These are phyloP conservation scores for Sistotremastrum niveocremeum DNA, from an alignment of 768 basidiomycete species.

Conservation along the genomic window DNA sequence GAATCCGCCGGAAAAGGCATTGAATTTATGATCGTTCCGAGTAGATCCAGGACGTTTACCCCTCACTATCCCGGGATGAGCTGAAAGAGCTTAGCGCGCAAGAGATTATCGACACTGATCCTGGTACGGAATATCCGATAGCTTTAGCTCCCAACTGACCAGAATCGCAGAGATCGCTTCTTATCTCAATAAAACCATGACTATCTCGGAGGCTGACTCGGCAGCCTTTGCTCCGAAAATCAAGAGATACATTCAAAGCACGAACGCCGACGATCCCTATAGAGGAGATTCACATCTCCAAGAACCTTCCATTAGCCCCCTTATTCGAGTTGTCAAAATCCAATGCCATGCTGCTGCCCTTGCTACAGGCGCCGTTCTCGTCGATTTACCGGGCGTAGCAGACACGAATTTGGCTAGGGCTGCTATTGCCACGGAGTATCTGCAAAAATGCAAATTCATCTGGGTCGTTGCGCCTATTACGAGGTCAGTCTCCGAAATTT, in stretches of 20 bases:
- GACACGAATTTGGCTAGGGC: conserved; percentile 53
- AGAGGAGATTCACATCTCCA: conserved; percentile 2
- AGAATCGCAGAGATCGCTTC: conserved; percentile 24
- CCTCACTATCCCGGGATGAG: conserved; percentile 32
- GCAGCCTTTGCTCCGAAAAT: conserved; percentile 33
- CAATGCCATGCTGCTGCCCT: conserved; percentile 37
- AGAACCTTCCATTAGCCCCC: conserved; percentile 42
- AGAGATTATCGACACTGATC: conserved; percentile 36
- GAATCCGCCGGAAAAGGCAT: conserved; percentile 25
- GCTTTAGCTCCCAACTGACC: background rate
- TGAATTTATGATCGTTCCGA: background rate
- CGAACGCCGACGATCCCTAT: too few species aligned
- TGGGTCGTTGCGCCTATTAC: conserved; percentile 59
- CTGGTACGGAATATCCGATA: conserved; percentile 20
- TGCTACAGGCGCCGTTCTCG: conserved; percentile 42
- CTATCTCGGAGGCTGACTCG: conserved; percentile 35
- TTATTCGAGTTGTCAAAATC: conserved; percentile 50
- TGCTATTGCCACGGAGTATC: conserved; percentile 49
- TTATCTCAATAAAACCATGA: conserved; percentile 40
- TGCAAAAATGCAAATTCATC: conserved; percentile 50
- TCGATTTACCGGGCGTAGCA: conserved; percentile 53
- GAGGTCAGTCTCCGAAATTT: background rate
- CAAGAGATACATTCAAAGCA: too few species aligned
- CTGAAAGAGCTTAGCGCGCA: conserved; percentile 36
- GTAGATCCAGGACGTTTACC: conserved; percentile 51